Base-by-base conservation (phyloP, 164 flowering plant genomes). In the Paratinospora sagittata region DNA sequence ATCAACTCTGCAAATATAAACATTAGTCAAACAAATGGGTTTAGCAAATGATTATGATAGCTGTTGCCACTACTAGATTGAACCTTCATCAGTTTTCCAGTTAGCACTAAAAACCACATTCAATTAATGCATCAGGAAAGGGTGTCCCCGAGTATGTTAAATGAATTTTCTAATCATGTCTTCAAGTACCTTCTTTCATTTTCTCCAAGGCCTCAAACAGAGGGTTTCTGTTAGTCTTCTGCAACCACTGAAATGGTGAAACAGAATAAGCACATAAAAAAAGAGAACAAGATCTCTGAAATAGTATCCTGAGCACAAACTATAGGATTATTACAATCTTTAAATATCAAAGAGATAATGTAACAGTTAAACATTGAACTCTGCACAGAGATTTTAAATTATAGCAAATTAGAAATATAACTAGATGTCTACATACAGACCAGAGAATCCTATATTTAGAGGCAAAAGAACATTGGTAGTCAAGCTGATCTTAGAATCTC, bases 141-240 rank as follows among this genome's bases (percentile, higher is more conserved):
- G 8, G 67, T 37, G 36, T 24, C 6, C n/a, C 58, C 16, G 13
- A 8, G 63, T 55, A 52, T 57, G 2, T 19, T 55, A 43, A 76
- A 30, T 30, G 19, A 14, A 27, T 0, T 16, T 47, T 67, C n/a
- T 12, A 27, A 41, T 45, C 12, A 9, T 24, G 3, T 7, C 11
- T 39, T 30, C 68, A 69, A 10, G 52, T 84, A 91, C 99, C 99
- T 89, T 95, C 99, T 85, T 95, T 95, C 99, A 95, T 95, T 81
- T 92, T 95, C 86, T 95, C 99, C 77, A 95, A 73, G 37, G 99
- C 97, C 70, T 85, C 89, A 76, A 87, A 87, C 74, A 95, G 79
- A 60, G 99, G 99, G 63, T 89, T 95, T 70, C 99, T 81, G 69
- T 88, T 77, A 52, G 97, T 92, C 85, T 86, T 89, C 72, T 83